Evolutionary conservation across 495 filamentous ascomycete genomes (phyloP).

Genomic region (Aspergillus mulundensis): DNA sequence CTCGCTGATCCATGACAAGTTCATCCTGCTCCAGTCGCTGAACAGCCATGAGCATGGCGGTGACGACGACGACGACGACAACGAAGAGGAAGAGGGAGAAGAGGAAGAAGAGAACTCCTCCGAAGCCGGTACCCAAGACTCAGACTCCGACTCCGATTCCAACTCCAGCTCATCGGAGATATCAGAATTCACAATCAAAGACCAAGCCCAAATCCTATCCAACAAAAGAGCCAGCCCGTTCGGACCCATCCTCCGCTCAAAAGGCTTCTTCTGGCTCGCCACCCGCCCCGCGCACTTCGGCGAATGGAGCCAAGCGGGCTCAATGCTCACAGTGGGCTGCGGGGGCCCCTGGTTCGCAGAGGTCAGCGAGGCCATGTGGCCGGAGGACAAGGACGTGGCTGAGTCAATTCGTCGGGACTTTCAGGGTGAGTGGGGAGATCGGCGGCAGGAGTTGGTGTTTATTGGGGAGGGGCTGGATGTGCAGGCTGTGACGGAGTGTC

Average conservation of each 20-base stretch:
- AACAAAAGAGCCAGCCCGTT: conserved; percentile 45
- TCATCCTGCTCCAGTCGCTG: conserved; percentile 42
- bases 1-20: conserved; percentile 49
- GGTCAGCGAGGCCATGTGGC: conserved; percentile 42
- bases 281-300: conserved; percentile 45
- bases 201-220: conserved; percentile 33
- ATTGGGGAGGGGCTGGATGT: conserved; percentile 52
- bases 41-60: conserved; percentile 32
- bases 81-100: conserved; percentile 34
- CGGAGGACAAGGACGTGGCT: conserved; percentile 39
- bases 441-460: conserved; percentile 57
- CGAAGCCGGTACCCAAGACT: conserved; percentile 14
- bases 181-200: conserved; percentile 31
- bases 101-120: conserved; percentile 28
- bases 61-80: conserved; percentile 31
- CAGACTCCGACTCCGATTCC: conserved; percentile 28
- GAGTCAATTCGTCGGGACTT: conserved; percentile 44
- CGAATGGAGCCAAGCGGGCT: conserved; percentile 59
- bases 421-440: conserved; percentile 52
- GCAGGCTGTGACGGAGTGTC: conserved; percentile 31
- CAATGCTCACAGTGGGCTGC: conserved; percentile 52
- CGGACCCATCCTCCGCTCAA: conserved; percentile 40
- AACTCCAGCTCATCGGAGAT: no score
- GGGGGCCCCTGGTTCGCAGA: conserved; percentile 54
- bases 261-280: conserved; percentile 46